Evolutionary conservation across 768 basidiomycete genomes (phyloP), one percentile per base, ranked within the genome.

Genomic region (Podaxis sp.): DNA sequence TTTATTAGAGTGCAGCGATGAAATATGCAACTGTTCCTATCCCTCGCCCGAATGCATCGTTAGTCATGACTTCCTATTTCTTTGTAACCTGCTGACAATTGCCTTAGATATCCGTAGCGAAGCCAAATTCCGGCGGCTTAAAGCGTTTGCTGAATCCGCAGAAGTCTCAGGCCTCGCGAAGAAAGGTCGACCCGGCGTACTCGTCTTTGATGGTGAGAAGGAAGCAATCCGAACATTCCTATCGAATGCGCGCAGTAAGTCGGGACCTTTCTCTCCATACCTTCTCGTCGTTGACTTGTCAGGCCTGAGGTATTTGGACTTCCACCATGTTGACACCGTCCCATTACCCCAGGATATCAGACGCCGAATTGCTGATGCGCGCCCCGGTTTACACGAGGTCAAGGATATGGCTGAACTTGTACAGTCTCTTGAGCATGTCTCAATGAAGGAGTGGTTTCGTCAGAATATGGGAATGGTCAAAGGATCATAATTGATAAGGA

Each of bases 31-130:
- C 30, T 75, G 8, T 74, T 75, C 48, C 69, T 79, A 36, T 75
- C 76, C n/a, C 71, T 80, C 52, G 73, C 74, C 2, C 70, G 78
- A 30, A 80, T 80, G 79, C 80, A 81, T 60, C 79, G 80, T 79
- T 61, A 62, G 77, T 28, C 30, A 33, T 15, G n/a, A 12, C 56
- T n/a, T 51, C 3, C n/a, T 46, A 36, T 20, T n/a, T 46, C 26
- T 52, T 15, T 17, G 12, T n/a, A 15, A 17, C 15, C 4, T 10
- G 28, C 24, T 57, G 24, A 26, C 22, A 17, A 37, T 7, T 30
- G 37, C 4, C 15, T 24, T 56, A 78, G 78, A 79, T 63, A 79
- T 79, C 20, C 70, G 72, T 51, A 79, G 75, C 62, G 77, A 73
- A 10, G 67, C 74, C 50, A 82, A 81, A 55, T 78, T 79, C 66